These are phyloP conservation scores for Fraxinus paxiana DNA, from an alignment of 305 asterid genomes.

Conservation along the genomic window DNA sequence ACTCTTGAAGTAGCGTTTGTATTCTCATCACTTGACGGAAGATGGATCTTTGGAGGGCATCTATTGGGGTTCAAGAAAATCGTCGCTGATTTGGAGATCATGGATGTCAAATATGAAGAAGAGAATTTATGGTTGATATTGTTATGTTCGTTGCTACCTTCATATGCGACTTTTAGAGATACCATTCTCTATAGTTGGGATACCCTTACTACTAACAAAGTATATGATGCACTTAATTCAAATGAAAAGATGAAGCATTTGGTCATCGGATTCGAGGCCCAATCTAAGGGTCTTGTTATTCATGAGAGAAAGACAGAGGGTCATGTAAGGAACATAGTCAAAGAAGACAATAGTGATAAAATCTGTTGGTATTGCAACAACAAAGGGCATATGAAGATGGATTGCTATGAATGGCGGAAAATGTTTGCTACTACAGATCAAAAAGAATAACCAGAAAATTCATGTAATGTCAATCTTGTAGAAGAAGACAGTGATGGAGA, in stretches of 20 bases:
- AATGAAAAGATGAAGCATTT: no score
- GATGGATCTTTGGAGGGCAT: neutral
- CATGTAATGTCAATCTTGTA: neutral
- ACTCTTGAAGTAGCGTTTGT: no score
- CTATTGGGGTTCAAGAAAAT: neutral
- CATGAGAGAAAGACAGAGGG: neutral
- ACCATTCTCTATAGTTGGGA: neutral
- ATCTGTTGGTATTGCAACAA: no score
- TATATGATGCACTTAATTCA: neutral
- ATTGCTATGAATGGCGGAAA: no score
- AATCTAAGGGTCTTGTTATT: no score
- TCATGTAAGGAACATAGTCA: neutral
- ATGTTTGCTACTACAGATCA: no score
- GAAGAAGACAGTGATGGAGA: no score
- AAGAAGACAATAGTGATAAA: neutral
- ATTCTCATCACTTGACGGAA: no score
- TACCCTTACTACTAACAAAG: neutral
- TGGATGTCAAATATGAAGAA: neutral
- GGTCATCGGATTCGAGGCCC: neutral
- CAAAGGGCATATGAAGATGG: no score
- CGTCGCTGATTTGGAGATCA: neutral
- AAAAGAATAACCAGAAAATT: no score
- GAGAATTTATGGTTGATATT: neutral
- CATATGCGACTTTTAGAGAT: neutral
- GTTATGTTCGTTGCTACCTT: neutral